Base-by-base conservation (phyloP, 129 eudicot species). In the Saussurea involucrata region DNA sequence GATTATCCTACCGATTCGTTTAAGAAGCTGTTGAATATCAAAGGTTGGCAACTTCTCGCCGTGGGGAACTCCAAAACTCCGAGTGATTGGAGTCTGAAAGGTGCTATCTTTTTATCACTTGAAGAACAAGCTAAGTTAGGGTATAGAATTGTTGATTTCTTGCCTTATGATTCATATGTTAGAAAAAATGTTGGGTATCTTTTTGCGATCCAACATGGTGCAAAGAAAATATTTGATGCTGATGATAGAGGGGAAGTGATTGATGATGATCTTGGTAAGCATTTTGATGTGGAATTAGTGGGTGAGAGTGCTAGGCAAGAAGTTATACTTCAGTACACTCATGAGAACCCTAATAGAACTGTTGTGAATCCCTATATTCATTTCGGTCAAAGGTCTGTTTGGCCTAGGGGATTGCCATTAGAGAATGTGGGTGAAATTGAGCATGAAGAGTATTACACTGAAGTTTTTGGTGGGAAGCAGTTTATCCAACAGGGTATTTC, bases 171-270 rank as follows among this genome's bases (percentile, higher is more conserved):
- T 83, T 90, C 96, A 0, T 90, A 87, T 83, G 92, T 93, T 80
- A 88, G 98, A 42, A 93, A 93, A 66, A 83, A 82, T 68, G 95
- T 93, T 71, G 98, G 98, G 9, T 93, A 93, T 83, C 80, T 93
- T 61, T 93, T 93, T 78, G 98, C 98, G n/a, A 91, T 93, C n/a
- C 98, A 93, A 75, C 98, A 93, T 27, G 98, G 98, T 32, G 98
- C 97, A 1, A 92, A 89, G 76, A 93, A 90, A 77, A 88, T 93
- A 42, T 92, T 83, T 66, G 99, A 95, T 76, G 92, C 92, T 44
- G 99, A 95, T 86, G 95, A 92, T 88, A 85, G 99, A 22, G 97
- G 97, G 10, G 92, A 95, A 28, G 92, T 95, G 15, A 92, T 95
- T 63, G 99, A 86, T 83, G 80, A 86, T 78, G 96, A 95, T 84